These are phyloP conservation scores for Venturia asperata DNA, from an alignment of 2,329 filamentous ascomycete genomes.

Conservation along the genomic window DNA sequence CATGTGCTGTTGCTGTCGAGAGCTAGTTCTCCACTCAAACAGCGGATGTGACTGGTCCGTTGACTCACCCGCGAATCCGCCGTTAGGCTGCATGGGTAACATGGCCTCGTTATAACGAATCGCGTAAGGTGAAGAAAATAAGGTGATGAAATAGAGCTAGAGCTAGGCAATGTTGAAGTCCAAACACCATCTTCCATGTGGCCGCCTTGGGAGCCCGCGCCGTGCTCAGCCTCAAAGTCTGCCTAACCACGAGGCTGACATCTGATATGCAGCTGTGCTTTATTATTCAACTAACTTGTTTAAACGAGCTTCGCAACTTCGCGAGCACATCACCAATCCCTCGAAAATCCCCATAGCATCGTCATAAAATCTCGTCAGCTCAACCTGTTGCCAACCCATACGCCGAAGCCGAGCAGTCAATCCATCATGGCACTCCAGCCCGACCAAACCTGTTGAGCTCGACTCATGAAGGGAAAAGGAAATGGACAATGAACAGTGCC, in stretches of 20 bases:
- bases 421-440: background rate
- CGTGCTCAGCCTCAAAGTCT: background rate
- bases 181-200: background rate
- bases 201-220: background rate
- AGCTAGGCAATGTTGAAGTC: background rate
- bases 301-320: background rate
- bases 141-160: background rate
- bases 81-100: background rate
- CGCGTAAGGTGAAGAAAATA: background rate
- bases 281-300: background rate
- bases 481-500: background rate
- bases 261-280: background rate
- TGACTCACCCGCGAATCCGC: background rate
- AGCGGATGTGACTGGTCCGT: background rate
- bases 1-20: background rate
- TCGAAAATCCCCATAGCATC: background rate
- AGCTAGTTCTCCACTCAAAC: background rate
- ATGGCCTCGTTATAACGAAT: background rate
- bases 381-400: background rate
- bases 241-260: background rate
- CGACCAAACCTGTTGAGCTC: background rate
- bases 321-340: conserved; percentile 7
- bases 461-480: background rate
- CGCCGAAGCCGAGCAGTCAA: background rate
- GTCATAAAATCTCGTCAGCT: conserved; percentile 6